Base-by-base conservation (phyloP, 2,329 filamentous ascomycete genomes). In the Colletotrichum karsti region DNA sequence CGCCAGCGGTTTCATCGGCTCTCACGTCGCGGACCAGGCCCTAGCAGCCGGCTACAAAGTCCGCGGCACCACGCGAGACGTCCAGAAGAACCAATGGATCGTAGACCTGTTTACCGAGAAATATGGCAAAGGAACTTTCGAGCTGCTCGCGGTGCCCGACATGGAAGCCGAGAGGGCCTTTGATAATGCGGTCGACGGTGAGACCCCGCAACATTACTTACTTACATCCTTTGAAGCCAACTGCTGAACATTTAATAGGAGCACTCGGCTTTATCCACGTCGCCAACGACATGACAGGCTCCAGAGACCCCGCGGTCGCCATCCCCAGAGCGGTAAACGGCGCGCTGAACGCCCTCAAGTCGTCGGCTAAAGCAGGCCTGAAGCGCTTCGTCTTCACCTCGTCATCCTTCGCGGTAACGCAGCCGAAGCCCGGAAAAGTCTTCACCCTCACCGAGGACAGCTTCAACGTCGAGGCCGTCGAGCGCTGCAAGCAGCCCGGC, bases 1-100 rank as follows among this genome's bases (percentile, higher is more conserved):
- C 30, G 77, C 77, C 67, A 83, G 82, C 66, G 81, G 81, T 63
- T 81, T 81, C 67, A 77, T 82, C 30, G 81, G 77, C 8, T 77
- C 79, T 39, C 79, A 82, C 67, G 78, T 78, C 56, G 73, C 78
- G 41, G 77, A 79, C 2, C 72, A 74, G 0, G 72, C 82, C 9
- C 75, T 83, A 1, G 18, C 69, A 2, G 63, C 75, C 3, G 80
- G 79, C 6, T 81, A 80, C 63, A 71, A 63, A 4, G 81, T 83
- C 12, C 72, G 80, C 15, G 81, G 80, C 20, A 81, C 80, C 10
- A 80, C 80, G 3, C 76, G 80, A 13, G 73, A 72, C n/a, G 57
- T 63, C 1, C 18, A 67, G 55, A 80, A 78, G 37, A 66, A 63
- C n/a, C 66, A 72, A 3, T 78, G 77, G 74, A 58, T 78, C 7